A percentile compares a stretch with the other conserved stretches of the same genome.
These are phyloP conservation scores for Mortierella sp. DNA, from an alignment of 371 early-diverging fungal species.

Conservation along the genomic window DNA sequence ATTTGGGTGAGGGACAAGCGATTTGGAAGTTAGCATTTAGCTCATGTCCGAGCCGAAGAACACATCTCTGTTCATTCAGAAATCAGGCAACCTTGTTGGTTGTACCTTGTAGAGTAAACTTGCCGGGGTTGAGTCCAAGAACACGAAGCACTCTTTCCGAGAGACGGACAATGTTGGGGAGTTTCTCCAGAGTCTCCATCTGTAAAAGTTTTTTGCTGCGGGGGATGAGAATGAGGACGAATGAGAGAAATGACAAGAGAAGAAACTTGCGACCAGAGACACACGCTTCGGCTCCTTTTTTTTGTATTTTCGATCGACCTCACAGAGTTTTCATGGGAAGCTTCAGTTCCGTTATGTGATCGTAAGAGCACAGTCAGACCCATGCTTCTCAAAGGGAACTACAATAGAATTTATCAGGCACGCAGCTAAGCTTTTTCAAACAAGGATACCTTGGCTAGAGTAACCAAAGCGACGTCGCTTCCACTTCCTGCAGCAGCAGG, in stretches of 20 bases:
- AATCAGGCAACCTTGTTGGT: background rate
- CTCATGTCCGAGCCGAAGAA: background rate
- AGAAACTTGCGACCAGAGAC: too few species aligned
- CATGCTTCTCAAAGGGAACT: too few species aligned
- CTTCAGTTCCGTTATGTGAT: too few species aligned
- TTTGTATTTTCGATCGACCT: background rate
- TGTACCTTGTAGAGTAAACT: constrained; percentile 80
- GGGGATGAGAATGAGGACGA: background rate
- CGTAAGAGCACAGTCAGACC: too few species aligned
- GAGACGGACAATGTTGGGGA: constrained; percentile 59
- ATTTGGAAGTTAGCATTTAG: background rate
- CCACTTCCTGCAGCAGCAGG: too few species aligned
- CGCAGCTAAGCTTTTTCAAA: too few species aligned
- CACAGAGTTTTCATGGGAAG: background rate
- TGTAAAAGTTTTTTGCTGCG: background rate
- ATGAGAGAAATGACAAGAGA: background rate
- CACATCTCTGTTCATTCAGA: background rate
- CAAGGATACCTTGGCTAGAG: too few species aligned
- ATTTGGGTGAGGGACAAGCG: background rate
- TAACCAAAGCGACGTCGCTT: too few species aligned
- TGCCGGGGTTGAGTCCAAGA: constrained; percentile 80
- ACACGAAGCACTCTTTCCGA: constrained; percentile 67
- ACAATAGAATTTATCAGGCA: too few species aligned
- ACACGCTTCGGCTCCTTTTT: constrained; percentile 6
- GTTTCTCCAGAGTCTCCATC: constrained; percentile 41